Evolutionary conservation across 116 monocot species (phyloP), one percentile per base, ranked within the genome.

Genomic region (Phalaenopsis hybrid): DNA sequence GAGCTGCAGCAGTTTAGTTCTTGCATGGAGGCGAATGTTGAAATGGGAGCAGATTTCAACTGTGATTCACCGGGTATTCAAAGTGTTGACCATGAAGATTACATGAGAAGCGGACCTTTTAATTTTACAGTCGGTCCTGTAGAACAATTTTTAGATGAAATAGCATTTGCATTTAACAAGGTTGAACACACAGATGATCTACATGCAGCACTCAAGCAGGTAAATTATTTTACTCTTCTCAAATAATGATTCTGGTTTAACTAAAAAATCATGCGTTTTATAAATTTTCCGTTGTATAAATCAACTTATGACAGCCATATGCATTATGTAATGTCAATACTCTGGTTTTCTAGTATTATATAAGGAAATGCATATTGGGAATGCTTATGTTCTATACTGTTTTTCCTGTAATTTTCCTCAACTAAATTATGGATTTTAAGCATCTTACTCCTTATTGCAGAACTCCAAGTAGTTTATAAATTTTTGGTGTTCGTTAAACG

Each of bases 131-230:
- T 72, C 34, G 12, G 37, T 37, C 75, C 44, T 18, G 20, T 28
- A 46, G 75, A 75, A 20, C 18, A 45, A 13, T 41, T 75, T 34
- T 75, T 20, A 75, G 34, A 13, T 44, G 75, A 75, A 44, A 75
- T 18, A 75, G 20, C 44, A 18, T 75, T 75, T 75, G 75, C 41
- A 44, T 44, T 75, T 75, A 75, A 75, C 44, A 75, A 44, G 50
- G 50, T 7, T 49, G 77, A 77, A 77, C 16, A 77, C 25, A 25
- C 25, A 13, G 77, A 77, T 50, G 77, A 77, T 51, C 77, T 77
- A 4, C 77, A 77, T 51, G 77, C 50, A 23, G 77, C 77, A 48
- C 77, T 77, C 50, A 50, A 77, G 51, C 77, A 77, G 77, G 77
- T 77, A 77, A 77, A 77, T 28, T 12, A 23, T n/a, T 75, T 45